These are phyloP conservation scores for Monosporascus sp. DNA, from an alignment of 2,329 filamentous ascomycete genomes.

Conservation along the genomic window DNA sequence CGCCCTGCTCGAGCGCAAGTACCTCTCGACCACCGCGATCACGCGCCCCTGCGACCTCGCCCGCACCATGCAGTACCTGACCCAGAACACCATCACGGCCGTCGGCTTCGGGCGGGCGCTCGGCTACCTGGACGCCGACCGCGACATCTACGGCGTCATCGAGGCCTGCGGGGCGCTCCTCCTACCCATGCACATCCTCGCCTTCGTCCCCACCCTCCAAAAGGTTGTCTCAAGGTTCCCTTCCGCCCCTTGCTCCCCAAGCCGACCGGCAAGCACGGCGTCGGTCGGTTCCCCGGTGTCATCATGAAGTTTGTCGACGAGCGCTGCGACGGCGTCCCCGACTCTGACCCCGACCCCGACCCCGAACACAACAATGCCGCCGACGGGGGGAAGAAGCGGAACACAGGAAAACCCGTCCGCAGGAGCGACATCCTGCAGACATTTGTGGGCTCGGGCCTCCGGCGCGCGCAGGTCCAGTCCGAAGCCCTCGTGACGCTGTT, in stretches of 20 bases:
- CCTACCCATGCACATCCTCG: neutral
- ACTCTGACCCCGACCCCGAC: too few relatives aligned
- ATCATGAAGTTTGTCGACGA: slow-evolving; percentile 24
- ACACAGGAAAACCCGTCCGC: slow-evolving; percentile 12
- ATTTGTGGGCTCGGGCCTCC: slow-evolving; percentile 23
- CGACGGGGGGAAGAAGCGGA: slow-evolving; percentile 18
- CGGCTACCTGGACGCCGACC: slow-evolving; percentile 40
- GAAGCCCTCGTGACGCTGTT: neutral
- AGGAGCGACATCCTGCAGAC: slow-evolving; percentile 26
- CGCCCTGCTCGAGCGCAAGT: slow-evolving; percentile 37
- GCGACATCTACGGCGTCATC: slow-evolving; percentile 25
- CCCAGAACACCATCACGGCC: slow-evolving; percentile 49
- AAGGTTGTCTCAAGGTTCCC: neutral
- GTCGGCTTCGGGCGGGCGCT: slow-evolving; percentile 46
- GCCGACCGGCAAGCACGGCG: neutral
- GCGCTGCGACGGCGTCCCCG: too few relatives aligned
- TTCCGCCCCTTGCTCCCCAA: neutral
- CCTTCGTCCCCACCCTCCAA: neutral
- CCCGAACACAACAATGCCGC: too few relatives aligned
- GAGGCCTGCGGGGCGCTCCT: neutral
- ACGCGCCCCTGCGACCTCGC: slow-evolving; percentile 44
- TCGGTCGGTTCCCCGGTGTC: slow-evolving; percentile 8
- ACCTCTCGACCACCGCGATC: slow-evolving; percentile 25
- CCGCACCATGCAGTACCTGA: slow-evolving; percentile 46
- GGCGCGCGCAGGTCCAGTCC: neutral